Base-by-base conservation (phyloP, 805 yeast species). In the Cyberlindnera misumaiensis region DNA sequence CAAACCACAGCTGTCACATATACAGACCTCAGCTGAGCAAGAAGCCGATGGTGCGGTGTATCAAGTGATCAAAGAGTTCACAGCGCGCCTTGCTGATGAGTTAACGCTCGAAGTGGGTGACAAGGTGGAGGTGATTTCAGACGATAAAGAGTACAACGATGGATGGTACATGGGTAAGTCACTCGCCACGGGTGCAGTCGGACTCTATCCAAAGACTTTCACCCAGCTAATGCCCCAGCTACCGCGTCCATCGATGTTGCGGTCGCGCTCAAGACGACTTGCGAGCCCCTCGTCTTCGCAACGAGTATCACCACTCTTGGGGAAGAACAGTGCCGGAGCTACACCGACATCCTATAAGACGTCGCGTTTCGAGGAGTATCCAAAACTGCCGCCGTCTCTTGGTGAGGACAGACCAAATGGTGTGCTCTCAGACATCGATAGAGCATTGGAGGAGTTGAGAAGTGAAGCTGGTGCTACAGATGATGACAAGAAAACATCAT, bases 151-250 rank as follows among this genome's bases (percentile, higher is more conserved):
- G 54, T 93, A 83, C 60, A 83, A 85, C 51, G 97, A 93, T 60
- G 97, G 97, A 13, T 93, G 99, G 99, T 93, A 82, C 56, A 83
- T 85, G 72, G 96, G 96, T 4, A 79, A 77, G 43, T 89, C 89
- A 50, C 55, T 86, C 35, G 55, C 73, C 35, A 79, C 90, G 0
- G 74, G 76, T 38, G 72, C 75, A 38, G 90, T 86, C 11, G 98
- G 98, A 0, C 65, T 90, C 30, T 93, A 88, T 55, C 98, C 98
- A 11, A 84, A 83, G 48, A 77, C 87, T 3, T 90, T 90, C 59
- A 89, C 97, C 2, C 80, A 80, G 48, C 56, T 73, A 9, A 60
- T 64, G 5, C 63, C 60, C 22, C 51, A 58, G 13, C 55, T 59
- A 16, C 46, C 59, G 13, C 60, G 58, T 39, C 75, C 79, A 1